These are phyloP conservation scores for Lachancea sp. DNA, from an alignment of 805 yeast genomes.

Conservation along the genomic window DNA sequence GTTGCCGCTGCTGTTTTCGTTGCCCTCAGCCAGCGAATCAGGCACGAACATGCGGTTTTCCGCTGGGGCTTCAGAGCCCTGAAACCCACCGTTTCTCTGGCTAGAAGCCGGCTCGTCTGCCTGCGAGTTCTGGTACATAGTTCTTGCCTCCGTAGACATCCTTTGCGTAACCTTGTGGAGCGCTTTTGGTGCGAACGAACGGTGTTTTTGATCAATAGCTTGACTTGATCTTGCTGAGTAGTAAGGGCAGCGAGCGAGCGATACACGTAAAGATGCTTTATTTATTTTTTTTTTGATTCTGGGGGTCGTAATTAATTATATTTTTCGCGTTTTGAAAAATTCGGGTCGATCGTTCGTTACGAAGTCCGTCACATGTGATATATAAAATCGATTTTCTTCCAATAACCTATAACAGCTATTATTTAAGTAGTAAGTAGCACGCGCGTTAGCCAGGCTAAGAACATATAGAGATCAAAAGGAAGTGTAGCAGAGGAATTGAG, in stretches of 20 bases:
- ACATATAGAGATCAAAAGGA: too few relatives aligned
- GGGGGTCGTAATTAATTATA: not conserved
- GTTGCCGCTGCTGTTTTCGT: constrained; percentile 1
- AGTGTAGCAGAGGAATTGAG: too few relatives aligned
- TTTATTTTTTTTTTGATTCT: not conserved
- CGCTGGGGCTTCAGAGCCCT: constrained; percentile 7
- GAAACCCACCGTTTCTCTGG: constrained; percentile 4
- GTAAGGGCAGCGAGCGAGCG: not conserved
- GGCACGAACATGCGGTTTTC: constrained; percentile 3
- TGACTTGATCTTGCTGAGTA: not conserved
- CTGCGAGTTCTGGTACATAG: constrained; percentile 10
- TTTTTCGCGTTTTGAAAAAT: not conserved
- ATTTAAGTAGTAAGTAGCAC: too few relatives aligned
- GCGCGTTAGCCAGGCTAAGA: too few relatives aligned
- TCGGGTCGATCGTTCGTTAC: too few relatives aligned
- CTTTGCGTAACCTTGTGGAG: not conserved
- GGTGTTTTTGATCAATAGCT: not conserved
- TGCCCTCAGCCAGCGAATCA: not conserved
- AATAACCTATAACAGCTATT: too few relatives aligned
- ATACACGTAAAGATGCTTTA: not conserved
- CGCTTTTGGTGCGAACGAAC: not conserved
- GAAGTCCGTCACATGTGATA: too few relatives aligned
- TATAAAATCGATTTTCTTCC: too few relatives aligned
- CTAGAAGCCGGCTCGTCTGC: not conserved
- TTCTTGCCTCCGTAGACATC: constrained; percentile 13